These are phyloP conservation scores for Dispira simplex DNA, from an alignment of 192 early-diverging fungal genomes.

Conservation along the genomic window DNA sequence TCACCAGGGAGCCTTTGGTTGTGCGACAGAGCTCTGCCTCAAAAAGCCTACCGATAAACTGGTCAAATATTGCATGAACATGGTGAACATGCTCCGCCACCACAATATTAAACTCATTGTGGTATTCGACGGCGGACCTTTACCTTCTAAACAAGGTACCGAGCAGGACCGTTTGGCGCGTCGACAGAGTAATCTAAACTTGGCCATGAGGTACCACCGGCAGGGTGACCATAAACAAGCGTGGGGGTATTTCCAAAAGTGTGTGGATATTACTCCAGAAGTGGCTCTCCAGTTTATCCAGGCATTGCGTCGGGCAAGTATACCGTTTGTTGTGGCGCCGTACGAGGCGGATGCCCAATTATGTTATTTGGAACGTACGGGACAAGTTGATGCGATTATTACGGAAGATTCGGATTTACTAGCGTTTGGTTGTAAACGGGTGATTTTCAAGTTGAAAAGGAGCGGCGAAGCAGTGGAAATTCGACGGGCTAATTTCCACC, in stretches of 20 bases:
- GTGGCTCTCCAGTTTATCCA: conserved; percentile 73
- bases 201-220: conserved; percentile 36
- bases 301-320: conserved; percentile 32
- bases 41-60: conserved; percentile 63
- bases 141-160: conserved; percentile 73
- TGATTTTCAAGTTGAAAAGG: conserved; percentile 74
- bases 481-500: conserved; percentile 28
- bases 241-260: conserved; percentile 49
- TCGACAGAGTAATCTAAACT: conserved; percentile 36
- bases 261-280: conserved; percentile 67
- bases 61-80: conserved; percentile 63
- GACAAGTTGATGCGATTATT: conserved; percentile 59
- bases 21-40: conserved; percentile 65
- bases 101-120: conserved; percentile 60
- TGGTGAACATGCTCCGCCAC: conserved; percentile 55
- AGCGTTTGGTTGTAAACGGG: conserved; percentile 72
- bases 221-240: conserved; percentile 45
- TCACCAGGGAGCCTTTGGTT: conserved; percentile 72
- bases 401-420: conserved; percentile 95
- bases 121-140: conserved; percentile 87
- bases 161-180: conserved; percentile 38
- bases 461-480: conserved; percentile 56
- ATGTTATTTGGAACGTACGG: conserved; percentile 54
- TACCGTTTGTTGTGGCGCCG: conserved; percentile 79
- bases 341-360: conserved; percentile 98